Evolutionary conservation across 1,284 basidiomycete species (phyloP), one percentile per base, ranked within the genome.

Genomic region (Mycena citricolor): DNA sequence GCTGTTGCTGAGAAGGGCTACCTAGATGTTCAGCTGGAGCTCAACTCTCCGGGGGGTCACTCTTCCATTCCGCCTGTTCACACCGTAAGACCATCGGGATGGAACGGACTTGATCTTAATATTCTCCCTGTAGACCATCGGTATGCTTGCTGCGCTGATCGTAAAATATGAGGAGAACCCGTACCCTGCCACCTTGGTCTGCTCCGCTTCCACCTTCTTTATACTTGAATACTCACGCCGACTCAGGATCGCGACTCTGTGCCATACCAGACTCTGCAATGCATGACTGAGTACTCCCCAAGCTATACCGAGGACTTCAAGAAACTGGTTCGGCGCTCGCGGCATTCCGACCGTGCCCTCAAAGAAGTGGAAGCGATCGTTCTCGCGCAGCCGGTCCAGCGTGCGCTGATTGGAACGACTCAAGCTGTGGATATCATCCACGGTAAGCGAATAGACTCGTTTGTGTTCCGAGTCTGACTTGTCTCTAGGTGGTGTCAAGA

Each of bases 361-460:
- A 47, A 52, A 11, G 44, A 56, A 34, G 61, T 76, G n/a, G 65
- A 67, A 34, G 49, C 56, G 14, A 56, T 58, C 16, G 40, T 72
- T 16, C 49, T 65, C 22, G 30, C 47, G 6, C 53, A 62, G 16
- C 53, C 54, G 11, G 2, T 32, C 8, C 50, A 58, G 34, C 55
- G 57, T 13, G 62, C 63, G 19, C 49, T 70, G 23, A 53, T 78
- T 14, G 61, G 65, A 17, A 82, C 79, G 4, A 80, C 80, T 0
- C 79, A 82, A 56, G 81, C 87, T 2, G 71, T 81, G 28, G 83
- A 86, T 56, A 60, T 87, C 6, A 72, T 87, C 30, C 57, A 67
- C 6, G 45, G 49, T 51, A 16, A 13, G 48, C 14, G 4, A 4
- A 17, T 30, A 53, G 51, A 42, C 6, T 21, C 23, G 12, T 22